These are phyloP conservation scores for Phytopythium mirpurense DNA, from an alignment of 352 stramenopile species.

Conservation along the genomic window DNA sequence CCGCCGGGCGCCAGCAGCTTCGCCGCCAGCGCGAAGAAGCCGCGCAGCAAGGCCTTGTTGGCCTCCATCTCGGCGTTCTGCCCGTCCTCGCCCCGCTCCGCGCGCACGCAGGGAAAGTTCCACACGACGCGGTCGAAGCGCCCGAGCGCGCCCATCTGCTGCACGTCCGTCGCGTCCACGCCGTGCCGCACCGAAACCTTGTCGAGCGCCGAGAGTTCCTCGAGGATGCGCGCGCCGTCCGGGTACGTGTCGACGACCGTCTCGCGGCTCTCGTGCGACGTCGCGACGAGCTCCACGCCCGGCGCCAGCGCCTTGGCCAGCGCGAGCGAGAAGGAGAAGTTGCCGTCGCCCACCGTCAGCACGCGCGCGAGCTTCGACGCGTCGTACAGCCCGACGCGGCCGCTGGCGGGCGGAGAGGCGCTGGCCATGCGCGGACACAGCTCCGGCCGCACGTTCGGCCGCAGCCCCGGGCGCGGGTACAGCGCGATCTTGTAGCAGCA, in stretches of 20 bases:
- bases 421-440: constrained; percentile 50
- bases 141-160: constrained; percentile 66
- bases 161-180: constrained; percentile 86
- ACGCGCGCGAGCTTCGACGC: constrained; percentile 41
- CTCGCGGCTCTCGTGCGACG: constrained; percentile 88
- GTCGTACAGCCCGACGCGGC: constrained; percentile 56
- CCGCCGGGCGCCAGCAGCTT: constrained; percentile 49
- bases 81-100: constrained; percentile 90
- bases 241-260: constrained; percentile 90
- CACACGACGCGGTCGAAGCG: constrained; percentile 93
- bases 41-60: constrained; percentile 90
- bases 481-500: constrained; percentile 88
- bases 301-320: constrained; percentile 58
- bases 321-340: constrained; percentile 94
- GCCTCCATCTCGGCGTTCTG: constrained; percentile 95
- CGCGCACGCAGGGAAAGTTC: constrained; percentile 95
- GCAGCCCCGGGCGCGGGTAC: constrained; percentile 38
- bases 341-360: constrained; percentile 93
- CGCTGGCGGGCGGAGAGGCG: background rate
- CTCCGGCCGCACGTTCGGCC: constrained; percentile 76
- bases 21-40: constrained; percentile 82
- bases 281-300: constrained; percentile 71
- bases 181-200: constrained; percentile 80
- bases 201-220: constrained; percentile 50
- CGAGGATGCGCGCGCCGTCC: constrained; percentile 75